Evolutionary conservation across 2,329 filamentous ascomycete genomes (phyloP).

Genomic region (Boeremia exigua): DNA sequence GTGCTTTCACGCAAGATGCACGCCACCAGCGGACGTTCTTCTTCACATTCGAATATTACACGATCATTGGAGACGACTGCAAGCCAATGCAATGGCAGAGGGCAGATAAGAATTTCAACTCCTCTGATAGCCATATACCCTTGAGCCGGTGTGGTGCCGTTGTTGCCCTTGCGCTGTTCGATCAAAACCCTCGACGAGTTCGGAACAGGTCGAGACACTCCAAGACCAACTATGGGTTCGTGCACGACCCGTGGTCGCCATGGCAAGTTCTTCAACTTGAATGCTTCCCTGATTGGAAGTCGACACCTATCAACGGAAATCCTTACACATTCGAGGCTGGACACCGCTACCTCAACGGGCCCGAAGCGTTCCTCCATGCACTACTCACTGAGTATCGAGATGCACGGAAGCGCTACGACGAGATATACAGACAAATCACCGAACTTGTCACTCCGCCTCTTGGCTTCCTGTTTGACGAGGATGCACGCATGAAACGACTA

Average conservation of each 20-base stretch:
- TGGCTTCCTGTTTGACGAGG: slow-evolving; percentile 65
- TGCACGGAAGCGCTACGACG: slow-evolving; percentile 63
- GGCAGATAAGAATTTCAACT: slow-evolving; percentile 56
- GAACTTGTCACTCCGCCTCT: slow-evolving; percentile 65
- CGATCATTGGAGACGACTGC: slow-evolving; percentile 62
- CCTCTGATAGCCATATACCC: slow-evolving; percentile 59
- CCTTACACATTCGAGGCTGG: slow-evolving; percentile 62
- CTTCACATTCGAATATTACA: slow-evolving; percentile 71
- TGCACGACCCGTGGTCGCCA: slow-evolving; percentile 65
- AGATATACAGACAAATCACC: slow-evolving; percentile 63
- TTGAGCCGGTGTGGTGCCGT: slow-evolving; percentile 66
- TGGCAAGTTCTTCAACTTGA: slow-evolving; percentile 59
- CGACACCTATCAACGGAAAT: slow-evolving; percentile 44
- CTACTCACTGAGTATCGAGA: slow-evolving; percentile 67
- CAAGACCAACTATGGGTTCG: slow-evolving; percentile 56
- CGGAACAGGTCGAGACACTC: slow-evolving; percentile 58
- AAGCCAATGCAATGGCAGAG: slow-evolving; percentile 66
- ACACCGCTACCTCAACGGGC: slow-evolving; percentile 65
- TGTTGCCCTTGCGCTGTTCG: slow-evolving; percentile 64
- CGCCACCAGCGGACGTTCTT: slow-evolving; percentile 64
- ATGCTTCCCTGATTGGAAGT: slow-evolving; percentile 58
- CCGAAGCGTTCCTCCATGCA: slow-evolving; percentile 66
- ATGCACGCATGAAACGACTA: slow-evolving; percentile 62
- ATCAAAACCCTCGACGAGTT: slow-evolving; percentile 58
- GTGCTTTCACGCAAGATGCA: slow-evolving; percentile 55